Conservation (phyloP, 1,284 basidiomycete species). For the Cutaneotrichosporon dermatis region DNA sequence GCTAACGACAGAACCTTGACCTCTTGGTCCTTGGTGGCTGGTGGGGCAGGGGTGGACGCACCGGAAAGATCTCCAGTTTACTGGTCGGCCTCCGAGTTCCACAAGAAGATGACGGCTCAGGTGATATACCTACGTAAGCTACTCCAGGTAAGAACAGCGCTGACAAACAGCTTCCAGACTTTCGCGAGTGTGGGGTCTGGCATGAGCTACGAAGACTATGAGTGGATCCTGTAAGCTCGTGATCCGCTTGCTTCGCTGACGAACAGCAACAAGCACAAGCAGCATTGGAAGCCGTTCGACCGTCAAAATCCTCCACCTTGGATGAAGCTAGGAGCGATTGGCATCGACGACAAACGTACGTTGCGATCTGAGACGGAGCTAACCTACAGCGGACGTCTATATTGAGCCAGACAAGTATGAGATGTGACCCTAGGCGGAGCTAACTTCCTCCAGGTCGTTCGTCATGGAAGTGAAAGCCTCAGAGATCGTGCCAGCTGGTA, state of each 20-base stretch:
- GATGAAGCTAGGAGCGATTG: constrained; percentile 37
- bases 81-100: constrained; percentile 48
- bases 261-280: constrained; percentile 39
- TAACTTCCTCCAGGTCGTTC: constrained; percentile 39
- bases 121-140: constrained; percentile 59
- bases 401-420: constrained; percentile 48
- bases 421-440: too few relatives aligned
- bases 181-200: constrained; percentile 86
- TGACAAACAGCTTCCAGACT: constrained; percentile 34
- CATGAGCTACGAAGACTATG: constrained; percentile 73
- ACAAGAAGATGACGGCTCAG: constrained; percentile 53
- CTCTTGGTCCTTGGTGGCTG: constrained; percentile 69
- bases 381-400: constrained; percentile 47
- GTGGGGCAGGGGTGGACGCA: constrained; percentile 50
- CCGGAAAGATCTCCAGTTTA: constrained; percentile 49
- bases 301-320: constrained; percentile 39
- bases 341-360: constrained; percentile 49
- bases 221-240: constrained; percentile 56
- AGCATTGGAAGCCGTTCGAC: constrained; percentile 48
- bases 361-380: not conserved
- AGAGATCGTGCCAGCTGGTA: constrained; percentile 65
- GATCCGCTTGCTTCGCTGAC: not conserved
- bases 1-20: constrained; percentile 66
- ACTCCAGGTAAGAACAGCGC: not conserved
- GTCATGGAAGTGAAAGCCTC: constrained; percentile 85